Base-by-base conservation (phyloP, 345 rosid genomes). In the Balakata baccata region DNA sequence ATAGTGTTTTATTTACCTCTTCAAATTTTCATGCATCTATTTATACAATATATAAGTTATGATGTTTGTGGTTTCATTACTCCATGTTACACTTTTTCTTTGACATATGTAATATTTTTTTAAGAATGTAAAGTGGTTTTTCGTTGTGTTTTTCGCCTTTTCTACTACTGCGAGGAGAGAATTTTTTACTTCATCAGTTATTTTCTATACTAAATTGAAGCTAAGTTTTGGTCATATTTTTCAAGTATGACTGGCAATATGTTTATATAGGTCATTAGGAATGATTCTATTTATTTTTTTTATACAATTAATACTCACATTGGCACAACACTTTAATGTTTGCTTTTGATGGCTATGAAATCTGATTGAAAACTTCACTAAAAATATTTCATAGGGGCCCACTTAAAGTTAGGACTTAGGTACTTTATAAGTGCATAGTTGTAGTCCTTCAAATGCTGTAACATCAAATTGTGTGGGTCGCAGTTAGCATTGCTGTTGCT, bases 401-500 rank as follows among this genome's bases (percentile, higher is more conserved):
- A 51, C 93, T 92, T 20, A 96, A 89, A 88, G 97, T 96, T 79
- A 85, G 98, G 81, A 96, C 99, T 79, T 98, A 96, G 96, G 99
- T 92, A 86, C 34, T 49, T 14, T 69, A 29, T n/a, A 17, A 56
- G 50, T 43, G n/a, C 45, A 16, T 25, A 57, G 4, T 53, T 70
- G 10, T 52, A 43, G 60, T 71, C 25, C 39, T 20, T 49, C 60
- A 69, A 70, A 75, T n/a, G 53, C 66, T 67, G 29, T 61, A 57
- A 29, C 41, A 47, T 43, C 79, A 20, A 58, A 63, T 71, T 75
- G 43, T 72, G 60, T 88, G 81, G 69, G 71, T 45, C 87, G 74
- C 87, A 95, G 99, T 93, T 85, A 91, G 99, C 87, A 93, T 93
- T 84, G 98, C 96, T 6, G 98, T 96, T 66, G 99, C 98, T 74